phyloP scores from a whole-genome alignment of 2,329 filamentous ascomycete species.

The Sordariomycetes sp. region DNA sequence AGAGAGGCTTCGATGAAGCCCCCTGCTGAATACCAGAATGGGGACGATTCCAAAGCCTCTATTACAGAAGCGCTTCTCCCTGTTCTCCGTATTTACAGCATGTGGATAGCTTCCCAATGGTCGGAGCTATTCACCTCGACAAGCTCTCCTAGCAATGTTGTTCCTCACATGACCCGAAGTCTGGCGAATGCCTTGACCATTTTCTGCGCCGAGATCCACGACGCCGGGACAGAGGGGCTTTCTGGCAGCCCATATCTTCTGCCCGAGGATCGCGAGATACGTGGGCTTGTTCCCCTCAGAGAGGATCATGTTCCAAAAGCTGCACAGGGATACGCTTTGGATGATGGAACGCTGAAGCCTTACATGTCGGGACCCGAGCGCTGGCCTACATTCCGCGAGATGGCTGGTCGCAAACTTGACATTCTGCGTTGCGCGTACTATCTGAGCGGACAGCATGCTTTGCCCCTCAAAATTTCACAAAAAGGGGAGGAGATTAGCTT shows the following conservation, averaged over 20 bases:
- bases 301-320: conserved; percentile 24
- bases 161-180: conserved; percentile 35
- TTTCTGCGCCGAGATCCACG: conserved; percentile 34
- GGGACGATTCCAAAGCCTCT: conserved; percentile 9
- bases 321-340: conserved; percentile 27
- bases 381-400: conserved; percentile 23
- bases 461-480: too few relatives aligned
- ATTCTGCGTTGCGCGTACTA: conserved; percentile 39
- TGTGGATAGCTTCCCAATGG: conserved; percentile 41
- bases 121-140: conserved; percentile 35
- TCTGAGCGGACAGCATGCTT: too few relatives aligned
- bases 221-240: conserved; percentile 19
- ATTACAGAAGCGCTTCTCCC: conserved; percentile 33
- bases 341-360: conserved; percentile 27
- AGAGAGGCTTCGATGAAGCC: too few relatives aligned
- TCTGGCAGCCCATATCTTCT: conserved; percentile 39
- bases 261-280: conserved; percentile 37
- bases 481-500: too few relatives aligned
- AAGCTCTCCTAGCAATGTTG: conserved; percentile 32
- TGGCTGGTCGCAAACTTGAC: conserved; percentile 37
- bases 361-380: conserved; percentile 21
- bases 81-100: conserved; percentile 41
- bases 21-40: conserved; percentile 9
- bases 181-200: conserved; percentile 37
- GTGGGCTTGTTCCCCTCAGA: conserved; percentile 33